phyloP scores from a whole-genome alignment of 78 protist species.

The Mantamonas sphyraenae region DNA sequence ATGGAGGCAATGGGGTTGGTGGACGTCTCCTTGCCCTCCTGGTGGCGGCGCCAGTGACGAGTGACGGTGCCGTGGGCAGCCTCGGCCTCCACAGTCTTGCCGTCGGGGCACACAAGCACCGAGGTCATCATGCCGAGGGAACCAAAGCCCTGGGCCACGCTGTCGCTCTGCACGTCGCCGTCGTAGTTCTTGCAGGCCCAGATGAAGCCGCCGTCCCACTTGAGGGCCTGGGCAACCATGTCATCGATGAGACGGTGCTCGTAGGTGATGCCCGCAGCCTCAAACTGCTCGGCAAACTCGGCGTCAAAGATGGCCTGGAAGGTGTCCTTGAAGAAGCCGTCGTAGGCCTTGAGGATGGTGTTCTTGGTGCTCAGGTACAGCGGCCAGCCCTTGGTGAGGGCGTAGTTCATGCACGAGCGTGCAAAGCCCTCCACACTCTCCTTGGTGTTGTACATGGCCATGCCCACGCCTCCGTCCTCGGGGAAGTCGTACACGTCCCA shows the following conservation, averaged over 20 bases:
- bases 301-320: slow-evolving; percentile 69
- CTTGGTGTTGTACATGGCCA: slow-evolving; percentile 93
- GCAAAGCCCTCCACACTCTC: slow-evolving; percentile 73
- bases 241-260: slow-evolving; percentile 92
- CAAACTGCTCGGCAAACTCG: slow-evolving; percentile 44
- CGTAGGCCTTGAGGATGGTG: slow-evolving; percentile 87
- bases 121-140: slow-evolving; percentile 92
- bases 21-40: slow-evolving; percentile 71
- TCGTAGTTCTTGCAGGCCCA: slow-evolving; percentile 97
- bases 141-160: slow-evolving; percentile 88
- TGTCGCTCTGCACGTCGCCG: slow-evolving; percentile 93
- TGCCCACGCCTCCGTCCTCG: slow-evolving; percentile 66
- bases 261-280: slow-evolving; percentile 64
- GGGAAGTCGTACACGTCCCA: slow-evolving; percentile 49
- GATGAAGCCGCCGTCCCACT: slow-evolving; percentile 81
- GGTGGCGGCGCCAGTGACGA: slow-evolving; percentile 81
- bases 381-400: slow-evolving; percentile 55
- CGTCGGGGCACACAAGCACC: slow-evolving; percentile 78
- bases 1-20: slow-evolving; percentile 88
- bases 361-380: slow-evolving; percentile 79
- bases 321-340: slow-evolving; percentile 83
- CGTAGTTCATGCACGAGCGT: slow-evolving; percentile 50
- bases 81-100: slow-evolving; percentile 82
- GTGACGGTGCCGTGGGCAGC: slow-evolving; percentile 96
- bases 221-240: slow-evolving; percentile 76